phyloP scores from a whole-genome alignment of 495 filamentous ascomycete species.

The Penicillium parvum region DNA sequence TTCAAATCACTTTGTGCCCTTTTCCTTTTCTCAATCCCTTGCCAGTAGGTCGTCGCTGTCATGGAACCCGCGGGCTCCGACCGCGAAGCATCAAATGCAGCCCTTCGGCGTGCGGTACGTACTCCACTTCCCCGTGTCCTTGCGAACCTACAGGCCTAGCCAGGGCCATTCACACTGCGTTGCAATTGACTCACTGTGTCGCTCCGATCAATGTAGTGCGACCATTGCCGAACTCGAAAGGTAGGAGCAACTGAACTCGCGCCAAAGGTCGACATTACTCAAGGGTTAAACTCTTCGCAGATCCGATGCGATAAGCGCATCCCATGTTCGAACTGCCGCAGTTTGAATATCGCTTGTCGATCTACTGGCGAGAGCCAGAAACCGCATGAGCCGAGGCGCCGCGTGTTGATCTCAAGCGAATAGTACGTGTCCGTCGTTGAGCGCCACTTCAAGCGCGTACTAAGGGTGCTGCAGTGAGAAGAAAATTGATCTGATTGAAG shows the following conservation, averaged over 20 bases:
- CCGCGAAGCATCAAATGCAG: constrained; percentile 14
- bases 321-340: constrained; percentile 47
- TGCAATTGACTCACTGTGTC: too few relatives aligned
- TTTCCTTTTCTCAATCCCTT: too few relatives aligned
- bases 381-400: constrained; percentile 53
- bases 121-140: constrained; percentile 7
- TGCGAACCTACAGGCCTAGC: neutral
- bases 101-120: constrained; percentile 34
- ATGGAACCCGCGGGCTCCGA: constrained; percentile 40
- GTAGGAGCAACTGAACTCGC: constrained; percentile 22
- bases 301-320: constrained; percentile 43
- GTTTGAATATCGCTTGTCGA: constrained; percentile 43
- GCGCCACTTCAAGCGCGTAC: too few relatives aligned
- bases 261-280: neutral
- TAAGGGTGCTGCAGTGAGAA: constrained; percentile 59
- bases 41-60: neutral
- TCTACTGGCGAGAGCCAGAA: constrained; percentile 58
- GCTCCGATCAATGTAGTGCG: constrained; percentile 46
- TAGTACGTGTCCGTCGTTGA: constrained; percentile 48
- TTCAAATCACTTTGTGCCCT: too few relatives aligned
- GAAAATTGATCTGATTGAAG: constrained; percentile 65
- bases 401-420: constrained; percentile 64
- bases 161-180: neutral
- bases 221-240: constrained; percentile 50
- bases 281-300: constrained; percentile 15